A percentile compares a stretch with the other conserved stretches of the same genome.
Evolutionary conservation across 768 basidiomycete genomes (phyloP).

Genomic region (Suillus subalutaceus): DNA sequence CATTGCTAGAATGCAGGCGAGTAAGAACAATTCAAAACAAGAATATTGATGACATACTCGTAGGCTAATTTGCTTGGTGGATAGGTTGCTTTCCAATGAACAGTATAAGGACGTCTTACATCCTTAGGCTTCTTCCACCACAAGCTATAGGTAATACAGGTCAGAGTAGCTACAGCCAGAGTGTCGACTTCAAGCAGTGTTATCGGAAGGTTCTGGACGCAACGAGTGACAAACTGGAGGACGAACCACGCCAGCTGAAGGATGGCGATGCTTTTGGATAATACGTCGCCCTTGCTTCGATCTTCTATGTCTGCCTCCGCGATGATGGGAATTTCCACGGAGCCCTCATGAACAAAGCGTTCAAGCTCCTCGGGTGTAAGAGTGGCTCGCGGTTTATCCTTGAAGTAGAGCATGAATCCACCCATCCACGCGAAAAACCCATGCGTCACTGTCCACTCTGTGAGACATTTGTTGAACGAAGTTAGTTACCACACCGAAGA

Average conservation of each 20-base stretch:
- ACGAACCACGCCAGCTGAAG: slow-evolving; percentile 41
- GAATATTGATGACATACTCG: neutral
- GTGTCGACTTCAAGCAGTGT: slow-evolving; percentile 59
- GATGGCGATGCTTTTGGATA: slow-evolving; percentile 39
- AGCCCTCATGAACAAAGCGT: neutral
- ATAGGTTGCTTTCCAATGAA: neutral
- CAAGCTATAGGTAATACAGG: slow-evolving; percentile 31
- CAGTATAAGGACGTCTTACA: slow-evolving; percentile 22
- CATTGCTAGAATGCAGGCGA: neutral
- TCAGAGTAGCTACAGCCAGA: slow-evolving; percentile 35
- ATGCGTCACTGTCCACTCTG: slow-evolving; percentile 15
- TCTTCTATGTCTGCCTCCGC: neutral
- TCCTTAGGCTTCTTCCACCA: slow-evolving; percentile 47
- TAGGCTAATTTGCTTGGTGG: neutral
- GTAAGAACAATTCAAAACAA: neutral
- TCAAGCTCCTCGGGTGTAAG: neutral
- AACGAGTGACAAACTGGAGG: slow-evolving; percentile 32
- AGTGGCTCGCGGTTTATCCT: slow-evolving; percentile 3
- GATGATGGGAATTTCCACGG: slow-evolving; percentile 16
- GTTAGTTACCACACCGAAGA: neutral
- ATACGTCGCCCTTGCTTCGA: slow-evolving; percentile 24
- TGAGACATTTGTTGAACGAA: no score
- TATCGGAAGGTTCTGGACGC: slow-evolving; percentile 26
- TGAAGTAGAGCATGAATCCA: slow-evolving; percentile 20
- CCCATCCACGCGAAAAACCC: slow-evolving; percentile 24